Base-by-base conservation (phyloP, 2,329 filamentous ascomycete species). In the Neobulgaria alba region DNA sequence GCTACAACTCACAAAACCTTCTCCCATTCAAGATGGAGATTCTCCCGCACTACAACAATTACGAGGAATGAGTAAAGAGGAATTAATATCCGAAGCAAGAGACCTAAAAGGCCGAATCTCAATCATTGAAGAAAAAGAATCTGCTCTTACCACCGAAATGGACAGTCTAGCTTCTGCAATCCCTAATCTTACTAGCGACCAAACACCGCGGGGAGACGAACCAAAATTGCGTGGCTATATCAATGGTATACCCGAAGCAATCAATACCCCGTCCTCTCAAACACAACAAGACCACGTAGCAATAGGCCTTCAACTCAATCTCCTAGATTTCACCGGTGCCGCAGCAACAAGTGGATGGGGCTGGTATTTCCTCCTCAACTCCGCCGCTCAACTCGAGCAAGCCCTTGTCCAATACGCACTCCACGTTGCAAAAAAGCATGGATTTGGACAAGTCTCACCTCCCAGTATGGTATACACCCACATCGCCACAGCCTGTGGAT, bases 301-400 rank as follows among this genome's bases (percentile, higher is more conserved):
- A 51, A 90, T 98, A 52, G 92, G 92, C 21, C 71, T 78, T 3
- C 77, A 88, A 57, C 75, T 98, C n/a, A 80, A 82, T 23, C 72
- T 98, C n/a, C 70, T 98, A 38, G 90, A 98, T 65, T 95, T 98
- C 57, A 71, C 82, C 4, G 80, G 75, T 44, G 87, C 88, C 4
- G 82, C 82, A 2, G 79, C 75, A n/a, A 81, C 86, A 1, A 85
- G 82, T 3, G 92, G 92, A 29, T 98, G 90, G 90, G 92, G 92
- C 1, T 98, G 88, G 86, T 98, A 98, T 67, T 96, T 88, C 63
- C 77, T 98, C 9, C 70, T 86, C n/a, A 86, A 90, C 58, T 89
- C 94, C 57, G 92, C 80, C 7, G 89, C 89, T 0, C 77, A 92
- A 61, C 74, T 98, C n/a, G 92, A 98, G 64, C 90, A 96, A 59